Percentiles rank a stretch among this genome's conserved stretches.
phyloP scores from a whole-genome alignment of 345 rosid species.

The Eucalyptus pauciflora region DNA sequence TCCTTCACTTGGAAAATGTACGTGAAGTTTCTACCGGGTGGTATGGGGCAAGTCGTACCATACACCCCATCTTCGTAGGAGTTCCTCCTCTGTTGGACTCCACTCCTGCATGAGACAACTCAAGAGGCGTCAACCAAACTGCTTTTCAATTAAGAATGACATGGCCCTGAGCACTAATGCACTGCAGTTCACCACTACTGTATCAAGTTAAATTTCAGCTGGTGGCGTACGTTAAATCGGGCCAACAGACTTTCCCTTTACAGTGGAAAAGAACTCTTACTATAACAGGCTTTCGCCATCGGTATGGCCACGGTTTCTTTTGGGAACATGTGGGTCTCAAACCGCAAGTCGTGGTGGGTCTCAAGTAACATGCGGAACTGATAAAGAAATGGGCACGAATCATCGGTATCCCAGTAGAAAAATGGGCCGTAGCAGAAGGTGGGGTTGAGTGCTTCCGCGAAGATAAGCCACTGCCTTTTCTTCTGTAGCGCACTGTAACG shows the following conservation, averaged over 20 bases:
- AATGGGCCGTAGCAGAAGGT: background rate
- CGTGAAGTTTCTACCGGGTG: conserved; percentile 35
- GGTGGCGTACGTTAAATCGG: background rate
- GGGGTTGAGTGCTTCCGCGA: background rate
- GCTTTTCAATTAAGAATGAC: background rate
- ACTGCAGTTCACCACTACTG: background rate
- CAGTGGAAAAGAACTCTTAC: background rate
- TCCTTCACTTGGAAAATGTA: conserved; percentile 60
- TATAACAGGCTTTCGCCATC: background rate
- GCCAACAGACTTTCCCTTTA: background rate
- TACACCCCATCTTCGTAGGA: conserved; percentile 28
- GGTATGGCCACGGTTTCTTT: background rate
- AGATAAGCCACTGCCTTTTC: background rate
- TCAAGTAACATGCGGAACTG: background rate
- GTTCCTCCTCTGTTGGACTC: conserved; percentile 39
- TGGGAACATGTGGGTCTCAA: background rate
- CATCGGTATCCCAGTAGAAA: background rate
- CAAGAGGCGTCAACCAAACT: background rate
- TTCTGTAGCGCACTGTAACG: background rate
- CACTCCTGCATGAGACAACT: conserved; percentile 11
- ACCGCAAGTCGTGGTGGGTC: background rate
- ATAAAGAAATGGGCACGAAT: background rate
- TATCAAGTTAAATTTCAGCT: background rate
- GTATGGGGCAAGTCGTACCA: conserved; percentile 44
- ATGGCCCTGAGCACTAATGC: background rate